These are phyloP conservation scores for Labyrinthula sp. DNA, from an alignment of 352 stramenopile genomes.

Conservation along the genomic window DNA sequence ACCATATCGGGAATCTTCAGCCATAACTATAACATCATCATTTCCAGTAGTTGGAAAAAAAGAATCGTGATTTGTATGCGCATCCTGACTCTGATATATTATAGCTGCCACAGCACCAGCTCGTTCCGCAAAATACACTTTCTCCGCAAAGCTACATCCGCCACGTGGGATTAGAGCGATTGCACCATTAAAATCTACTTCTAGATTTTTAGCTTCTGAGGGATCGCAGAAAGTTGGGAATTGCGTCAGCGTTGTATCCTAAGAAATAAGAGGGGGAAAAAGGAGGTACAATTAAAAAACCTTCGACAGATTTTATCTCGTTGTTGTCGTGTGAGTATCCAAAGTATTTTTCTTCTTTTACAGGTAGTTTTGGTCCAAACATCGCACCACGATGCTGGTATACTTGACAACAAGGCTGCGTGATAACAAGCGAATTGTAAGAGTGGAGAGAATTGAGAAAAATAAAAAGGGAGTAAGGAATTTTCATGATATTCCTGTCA, in stretches of 20 bases:
- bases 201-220: background rate
- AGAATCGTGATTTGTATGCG: background rate
- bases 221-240: no score
- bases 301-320: conserved; percentile 3
- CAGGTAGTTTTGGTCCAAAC: conserved; percentile 9
- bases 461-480: no score
- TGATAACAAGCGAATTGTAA: conserved; percentile 5
- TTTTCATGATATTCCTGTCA: no score
- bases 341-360: conserved; percentile 12
- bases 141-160: conserved; percentile 20
- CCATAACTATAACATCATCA: conserved; percentile 10
- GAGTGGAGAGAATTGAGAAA: no score
- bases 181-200: background rate
- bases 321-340: background rate
- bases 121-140: conserved; percentile 6
- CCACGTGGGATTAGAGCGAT: conserved; percentile 20
- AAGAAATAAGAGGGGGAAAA: no score
- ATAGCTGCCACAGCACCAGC: conserved; percentile 3
- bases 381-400: conserved; percentile 5
- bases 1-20: conserved; percentile 1
- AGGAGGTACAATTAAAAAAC: no score
- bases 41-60: background rate
- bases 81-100: conserved; percentile 12
- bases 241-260: no score
- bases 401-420: conserved; percentile 13